phyloP scores from a whole-genome alignment of 345 rosid genomes.

The Gossypium longicalyx region DNA sequence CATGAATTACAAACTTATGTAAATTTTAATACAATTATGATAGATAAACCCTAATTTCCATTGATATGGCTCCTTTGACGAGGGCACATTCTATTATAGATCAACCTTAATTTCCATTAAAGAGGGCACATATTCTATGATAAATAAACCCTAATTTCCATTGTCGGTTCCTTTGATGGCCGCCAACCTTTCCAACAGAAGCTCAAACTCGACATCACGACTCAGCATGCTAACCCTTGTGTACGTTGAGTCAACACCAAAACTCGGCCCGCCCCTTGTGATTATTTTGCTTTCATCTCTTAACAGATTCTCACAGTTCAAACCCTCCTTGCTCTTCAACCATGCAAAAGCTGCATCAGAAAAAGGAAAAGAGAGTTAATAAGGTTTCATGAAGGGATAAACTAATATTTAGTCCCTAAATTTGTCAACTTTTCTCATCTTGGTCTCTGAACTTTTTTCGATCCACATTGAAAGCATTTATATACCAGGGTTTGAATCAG shows the following conservation, averaged over 20 bases:
- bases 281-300: slow-evolving; percentile 39
- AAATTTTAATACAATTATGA: too few species aligned
- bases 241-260: slow-evolving; percentile 47
- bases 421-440: too few species aligned
- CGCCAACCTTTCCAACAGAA: slow-evolving; percentile 59
- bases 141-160: too few species aligned
- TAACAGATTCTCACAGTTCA: slow-evolving; percentile 39
- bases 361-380: background rate
- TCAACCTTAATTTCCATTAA: too few species aligned
- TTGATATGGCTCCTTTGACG: too few species aligned
- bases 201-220: slow-evolving; percentile 44
- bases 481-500: slow-evolving; percentile 56
- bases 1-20: too few species aligned
- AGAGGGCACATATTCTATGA: too few species aligned
- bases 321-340: slow-evolving; percentile 58
- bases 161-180: slow-evolving; percentile 24
- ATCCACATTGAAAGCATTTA: background rate
- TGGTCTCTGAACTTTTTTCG: too few species aligned
- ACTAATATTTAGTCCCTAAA: too few species aligned
- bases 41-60: too few species aligned
- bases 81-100: too few species aligned
- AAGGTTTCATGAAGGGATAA: too few species aligned
- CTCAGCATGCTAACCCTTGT: slow-evolving; percentile 72
- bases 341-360: slow-evolving; percentile 65
- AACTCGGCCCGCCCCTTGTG: slow-evolving; percentile 50